These are phyloP conservation scores for Phytophthora multivora DNA, from an alignment of 352 stramenopile genomes.

Conservation along the genomic window DNA sequence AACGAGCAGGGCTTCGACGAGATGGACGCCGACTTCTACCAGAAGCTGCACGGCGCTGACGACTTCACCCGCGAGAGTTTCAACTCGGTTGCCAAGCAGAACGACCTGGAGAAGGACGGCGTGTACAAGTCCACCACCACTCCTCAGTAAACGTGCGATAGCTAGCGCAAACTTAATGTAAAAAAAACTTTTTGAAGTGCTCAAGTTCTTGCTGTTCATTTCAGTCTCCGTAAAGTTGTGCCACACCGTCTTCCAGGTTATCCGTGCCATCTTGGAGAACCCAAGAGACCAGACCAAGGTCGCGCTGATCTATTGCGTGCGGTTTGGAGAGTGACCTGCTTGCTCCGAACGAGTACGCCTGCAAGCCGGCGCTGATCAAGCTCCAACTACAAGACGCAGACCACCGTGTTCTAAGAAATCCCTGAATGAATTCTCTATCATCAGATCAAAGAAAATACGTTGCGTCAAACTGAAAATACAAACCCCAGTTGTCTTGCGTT, in stretches of 20 bases:
- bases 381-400: constrained; percentile 88
- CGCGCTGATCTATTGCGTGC: constrained; percentile 81
- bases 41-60: constrained; percentile 1
- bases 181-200: too few species aligned
- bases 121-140: background rate
- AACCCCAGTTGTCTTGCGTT: too few species aligned
- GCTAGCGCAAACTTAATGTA: too few species aligned
- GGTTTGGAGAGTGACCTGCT: constrained; percentile 94
- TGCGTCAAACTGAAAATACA: too few species aligned
- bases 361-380: constrained; percentile 84
- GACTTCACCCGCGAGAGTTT: background rate
- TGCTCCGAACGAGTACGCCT: constrained; percentile 90
- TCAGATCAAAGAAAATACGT: too few species aligned
- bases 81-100: background rate
- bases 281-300: constrained; percentile 49
- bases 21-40: constrained; percentile 22
- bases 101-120: background rate
- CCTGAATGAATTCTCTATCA: too few species aligned
- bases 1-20: constrained; percentile 37
- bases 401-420: constrained; percentile 53
- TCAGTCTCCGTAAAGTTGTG: too few species aligned
- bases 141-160: background rate
- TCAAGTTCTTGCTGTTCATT: too few species aligned
- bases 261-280: constrained; percentile 77
- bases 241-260: constrained; percentile 70